Base-by-base conservation (phyloP, 345 rosid species). In the Syzygium jambos region DNA sequence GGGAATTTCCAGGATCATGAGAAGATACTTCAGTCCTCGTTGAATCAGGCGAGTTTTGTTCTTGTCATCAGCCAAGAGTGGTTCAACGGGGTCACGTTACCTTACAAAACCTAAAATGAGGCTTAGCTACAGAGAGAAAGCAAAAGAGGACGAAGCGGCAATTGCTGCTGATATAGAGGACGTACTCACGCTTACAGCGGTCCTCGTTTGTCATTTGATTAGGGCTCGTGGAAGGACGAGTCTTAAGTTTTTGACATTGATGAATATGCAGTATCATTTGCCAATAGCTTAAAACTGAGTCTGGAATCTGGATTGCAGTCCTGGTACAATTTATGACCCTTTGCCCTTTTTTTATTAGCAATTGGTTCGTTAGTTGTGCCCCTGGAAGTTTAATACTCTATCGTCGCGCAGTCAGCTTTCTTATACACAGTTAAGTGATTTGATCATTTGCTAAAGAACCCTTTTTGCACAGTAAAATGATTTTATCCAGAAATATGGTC, bases 181-280 rank as follows among this genome's bases (percentile, higher is more conserved):
- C 23, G n/a, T 23, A 23, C 63, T 56, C 63, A 23, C n/a, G 0
- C 0, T 0, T 56, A 22, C 61, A 23, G 27, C 6, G 0, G n/a
- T 5, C 61, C 61, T 2, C 2, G 2, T 56, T 56, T 56, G 57
- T 54, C 57, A 19, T 54, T 19, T 21, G 57, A 54, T 54, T 54
- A 54, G 57, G 57, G 57, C 10, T 54, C 54, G 17, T 52, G 17
- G 54, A 52, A 11, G 17, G 53, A 52, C 12, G 53, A 52, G 53
- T 52, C 53, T 52, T 52, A 52, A 52, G 53, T 52, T 52, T 52
- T 52, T 13, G 53, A 52, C 16, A 52, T 11, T 52, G 53, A 52
- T 52, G 53, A 52, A 52, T 52, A 52, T 12, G 53, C 53, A 52
- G 16, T 14, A 52, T 52, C 53, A 52, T 52, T 52, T 52, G 17